Evolutionary conservation across 345 rosid genomes (phyloP).

Genomic region (Eucalyptus cloeziana): DNA sequence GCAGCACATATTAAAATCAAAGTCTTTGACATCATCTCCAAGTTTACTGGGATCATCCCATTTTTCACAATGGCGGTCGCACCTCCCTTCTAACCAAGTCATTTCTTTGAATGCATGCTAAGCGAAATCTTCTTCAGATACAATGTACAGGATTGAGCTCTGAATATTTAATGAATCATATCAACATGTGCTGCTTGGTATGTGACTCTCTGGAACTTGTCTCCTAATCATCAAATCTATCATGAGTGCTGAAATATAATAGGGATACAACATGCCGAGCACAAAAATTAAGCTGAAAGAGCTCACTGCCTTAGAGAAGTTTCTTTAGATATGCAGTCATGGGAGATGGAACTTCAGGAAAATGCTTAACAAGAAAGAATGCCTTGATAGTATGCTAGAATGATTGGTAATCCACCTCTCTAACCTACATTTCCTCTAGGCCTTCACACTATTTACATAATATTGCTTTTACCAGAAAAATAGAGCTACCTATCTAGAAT

Average conservation of each 20-base stretch:
- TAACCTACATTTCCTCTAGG: not conserved
- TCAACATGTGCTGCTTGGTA: not conserved
- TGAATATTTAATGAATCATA: not conserved
- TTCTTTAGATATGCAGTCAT: not conserved
- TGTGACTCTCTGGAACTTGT: not conserved
- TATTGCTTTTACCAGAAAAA: not conserved
- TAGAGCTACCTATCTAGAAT: not conserved
- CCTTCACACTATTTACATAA: not conserved
- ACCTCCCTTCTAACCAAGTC: not conserved
- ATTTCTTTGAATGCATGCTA: not conserved
- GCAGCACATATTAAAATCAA: not conserved
- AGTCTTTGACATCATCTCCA: not conserved
- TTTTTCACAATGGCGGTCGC: not conserved
- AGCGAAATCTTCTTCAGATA: not conserved
- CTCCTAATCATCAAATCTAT: not conserved
- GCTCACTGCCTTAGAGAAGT: not conserved
- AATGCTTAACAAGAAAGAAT: not conserved
- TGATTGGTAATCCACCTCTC: not conserved
- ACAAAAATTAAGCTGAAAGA: not conserved
- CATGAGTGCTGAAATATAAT: not conserved
- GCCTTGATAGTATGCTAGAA: not conserved
- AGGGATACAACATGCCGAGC: not conserved
- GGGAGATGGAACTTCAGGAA: not conserved
- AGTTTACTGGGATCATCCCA: not conserved
- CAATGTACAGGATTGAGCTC: not conserved